phyloP scores from a whole-genome alignment of 371 early-diverging fungal species.

The Rhizopus sp. region DNA sequence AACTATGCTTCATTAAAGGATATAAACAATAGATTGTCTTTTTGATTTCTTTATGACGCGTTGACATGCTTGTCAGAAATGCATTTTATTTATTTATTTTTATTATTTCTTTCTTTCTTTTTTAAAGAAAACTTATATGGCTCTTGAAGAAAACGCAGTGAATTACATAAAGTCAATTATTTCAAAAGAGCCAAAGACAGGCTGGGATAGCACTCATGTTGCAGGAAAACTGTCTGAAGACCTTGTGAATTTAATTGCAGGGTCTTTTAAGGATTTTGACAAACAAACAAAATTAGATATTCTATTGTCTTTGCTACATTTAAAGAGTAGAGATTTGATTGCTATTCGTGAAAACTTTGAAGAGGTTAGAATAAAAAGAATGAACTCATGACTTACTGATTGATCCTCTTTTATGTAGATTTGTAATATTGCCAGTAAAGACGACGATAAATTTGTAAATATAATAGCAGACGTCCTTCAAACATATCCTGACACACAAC shows the following conservation, averaged over 20 bases:
- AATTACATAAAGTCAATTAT: constrained; percentile 6
- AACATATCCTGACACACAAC: constrained; percentile 12
- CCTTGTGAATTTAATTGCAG: constrained; percentile 22
- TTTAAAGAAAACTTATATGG: constrained; percentile 20
- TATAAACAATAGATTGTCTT: constrained; percentile 14
- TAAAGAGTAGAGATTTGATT: constrained; percentile 21
- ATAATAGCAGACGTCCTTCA: constrained; percentile 23
- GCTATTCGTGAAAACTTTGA: constrained; percentile 15
- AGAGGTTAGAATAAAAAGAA: constrained; percentile 20
- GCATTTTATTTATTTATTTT: constrained; percentile 14
- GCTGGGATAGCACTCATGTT: constrained; percentile 35
- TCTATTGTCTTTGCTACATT: constrained; percentile 19
- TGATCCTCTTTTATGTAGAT: constrained; percentile 14
- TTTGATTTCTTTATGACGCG: no score
- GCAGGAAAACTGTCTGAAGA: constrained; percentile 39
- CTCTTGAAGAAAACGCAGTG: constrained; percentile 29
- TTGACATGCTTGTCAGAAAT: constrained; percentile 8
- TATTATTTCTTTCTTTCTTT: constrained; percentile 13
- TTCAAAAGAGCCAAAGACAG: constrained; percentile 8
- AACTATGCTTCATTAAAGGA: constrained; percentile 43
- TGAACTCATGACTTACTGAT: constrained; percentile 4
- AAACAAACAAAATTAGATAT: constrained; percentile 22
- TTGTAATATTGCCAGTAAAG: constrained; percentile 18
- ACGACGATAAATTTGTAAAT: constrained; percentile 25
- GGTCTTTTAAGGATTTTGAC: constrained; percentile 24